A percentile compares a stretch with the other conserved stretches of the same genome.
phyloP scores from a whole-genome alignment of 2,329 filamentous ascomycete species.

The Fusarium sp. region DNA sequence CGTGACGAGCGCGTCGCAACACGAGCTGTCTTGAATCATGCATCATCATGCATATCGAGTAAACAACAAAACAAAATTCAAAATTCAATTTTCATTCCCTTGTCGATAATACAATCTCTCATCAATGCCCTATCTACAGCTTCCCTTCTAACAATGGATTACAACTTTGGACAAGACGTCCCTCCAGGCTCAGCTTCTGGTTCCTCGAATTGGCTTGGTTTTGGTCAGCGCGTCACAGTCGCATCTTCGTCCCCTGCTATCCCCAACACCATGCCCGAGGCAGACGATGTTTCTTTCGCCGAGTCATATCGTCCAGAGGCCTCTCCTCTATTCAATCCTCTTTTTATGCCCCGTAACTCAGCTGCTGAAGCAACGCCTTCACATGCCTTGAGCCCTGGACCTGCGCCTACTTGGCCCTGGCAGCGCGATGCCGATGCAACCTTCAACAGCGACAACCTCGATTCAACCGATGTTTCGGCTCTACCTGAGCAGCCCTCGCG shows the following conservation, averaged over 20 bases:
- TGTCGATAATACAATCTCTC: neutral
- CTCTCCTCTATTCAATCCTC: constrained; percentile 40
- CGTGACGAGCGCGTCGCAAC: constrained; percentile 15
- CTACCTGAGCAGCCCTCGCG: neutral
- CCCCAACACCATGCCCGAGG: constrained; percentile 16
- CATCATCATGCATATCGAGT: constrained; percentile 20
- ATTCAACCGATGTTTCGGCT: constrained; percentile 16
- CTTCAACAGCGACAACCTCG: constrained; percentile 4
- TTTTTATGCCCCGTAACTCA: constrained; percentile 11
- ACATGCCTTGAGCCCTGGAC: constrained; percentile 13
- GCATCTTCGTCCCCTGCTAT: constrained; percentile 32
- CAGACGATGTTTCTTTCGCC: constrained; percentile 41
- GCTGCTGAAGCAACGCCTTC: constrained; percentile 14
- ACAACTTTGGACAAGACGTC: constrained; percentile 27
- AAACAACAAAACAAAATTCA: constrained; percentile 25
- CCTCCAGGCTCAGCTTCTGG: constrained; percentile 23
- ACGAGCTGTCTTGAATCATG: neutral
- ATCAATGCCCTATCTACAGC: neutral
- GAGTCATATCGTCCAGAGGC: constrained; percentile 40
- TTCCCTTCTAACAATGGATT: constrained; percentile 30
- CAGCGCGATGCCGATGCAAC: constrained; percentile 28
- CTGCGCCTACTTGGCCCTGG: constrained; percentile 30
- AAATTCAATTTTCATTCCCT: neutral
- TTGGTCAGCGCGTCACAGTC: constrained; percentile 28
- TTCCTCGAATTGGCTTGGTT: constrained; percentile 34